Conservation (phyloP, 2,329 filamentous ascomycete genomes). For the Akanthomyces lecanii region DNA sequence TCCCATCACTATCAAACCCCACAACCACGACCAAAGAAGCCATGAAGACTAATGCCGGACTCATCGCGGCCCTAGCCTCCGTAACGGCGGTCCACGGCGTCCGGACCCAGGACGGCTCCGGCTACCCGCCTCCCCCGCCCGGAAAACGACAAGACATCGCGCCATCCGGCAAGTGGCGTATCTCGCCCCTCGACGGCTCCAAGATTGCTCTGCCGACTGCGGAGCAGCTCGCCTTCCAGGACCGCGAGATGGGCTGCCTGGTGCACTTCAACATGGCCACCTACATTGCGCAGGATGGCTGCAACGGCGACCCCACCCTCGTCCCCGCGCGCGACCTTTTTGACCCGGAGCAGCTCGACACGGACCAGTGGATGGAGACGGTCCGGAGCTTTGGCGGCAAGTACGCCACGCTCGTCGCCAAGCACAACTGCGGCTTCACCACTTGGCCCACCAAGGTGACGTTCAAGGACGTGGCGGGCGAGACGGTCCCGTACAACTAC, state of each 20-base stretch:
- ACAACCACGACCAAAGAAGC: no score
- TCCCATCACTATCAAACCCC: no score
- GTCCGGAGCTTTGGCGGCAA: conserved; percentile 25
- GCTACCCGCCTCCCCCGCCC: no score
- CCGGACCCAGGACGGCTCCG: neutral
- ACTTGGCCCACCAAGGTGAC: conserved; percentile 27
- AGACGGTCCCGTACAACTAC: conserved; percentile 26
- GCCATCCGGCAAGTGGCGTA: conserved; percentile 15
- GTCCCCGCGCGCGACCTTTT: conserved; percentile 23
- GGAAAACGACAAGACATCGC: neutral
- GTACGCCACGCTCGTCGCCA: conserved; percentile 29
- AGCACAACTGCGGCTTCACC: conserved; percentile 30
- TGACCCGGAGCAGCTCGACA: conserved; percentile 23
- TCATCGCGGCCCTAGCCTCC: neutral
- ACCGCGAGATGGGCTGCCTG: conserved; percentile 25
- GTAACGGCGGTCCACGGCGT: neutral
- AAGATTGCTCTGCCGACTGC: conserved; percentile 25
- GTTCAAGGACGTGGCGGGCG: conserved; percentile 24
- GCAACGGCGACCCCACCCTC: conserved; percentile 25
- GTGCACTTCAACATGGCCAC: conserved; percentile 27
- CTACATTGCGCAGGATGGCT: conserved; percentile 25
- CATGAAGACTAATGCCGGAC: neutral
- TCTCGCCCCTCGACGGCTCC: conserved; percentile 26
- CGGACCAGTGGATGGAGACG: conserved; percentile 28
- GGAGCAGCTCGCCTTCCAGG: conserved; percentile 25